Percentiles rank a stretch among this genome's conserved stretches.
Conservation (phyloP, 495 filamentous ascomycete genomes). For the Lepidopterella palustris region DNA sequence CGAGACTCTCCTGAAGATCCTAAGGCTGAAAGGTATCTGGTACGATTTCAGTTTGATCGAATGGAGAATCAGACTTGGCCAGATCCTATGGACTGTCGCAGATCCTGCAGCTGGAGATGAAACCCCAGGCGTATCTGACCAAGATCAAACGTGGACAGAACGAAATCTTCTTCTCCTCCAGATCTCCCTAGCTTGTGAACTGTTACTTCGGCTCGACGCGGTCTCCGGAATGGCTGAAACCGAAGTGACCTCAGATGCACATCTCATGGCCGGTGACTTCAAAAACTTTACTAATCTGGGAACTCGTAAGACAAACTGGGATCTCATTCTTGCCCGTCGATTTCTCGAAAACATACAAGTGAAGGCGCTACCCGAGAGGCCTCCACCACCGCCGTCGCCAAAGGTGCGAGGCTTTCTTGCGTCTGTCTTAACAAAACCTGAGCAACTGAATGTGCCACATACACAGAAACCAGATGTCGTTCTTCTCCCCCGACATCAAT, state of each 20-base stretch:
- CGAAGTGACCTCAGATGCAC: slow-evolving; percentile 44
- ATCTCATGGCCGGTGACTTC: slow-evolving; percentile 53
- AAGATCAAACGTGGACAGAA: slow-evolving; percentile 38
- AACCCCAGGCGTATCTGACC: slow-evolving; percentile 34
- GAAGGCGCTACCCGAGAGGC: slow-evolving; percentile 22
- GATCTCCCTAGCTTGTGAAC: slow-evolving; percentile 68
- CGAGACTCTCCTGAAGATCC: slow-evolving; percentile 42
- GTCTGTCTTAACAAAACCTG: slow-evolving; percentile 27
- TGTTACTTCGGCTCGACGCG: slow-evolving; percentile 67
- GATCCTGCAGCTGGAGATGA: slow-evolving; percentile 49
- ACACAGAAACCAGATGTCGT: slow-evolving; percentile 29
- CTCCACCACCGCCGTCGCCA: slow-evolving; percentile 24
- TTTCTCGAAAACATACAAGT: slow-evolving; percentile 66
- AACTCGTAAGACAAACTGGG: slow-evolving; percentile 69
- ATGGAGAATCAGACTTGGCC: slow-evolving; percentile 74
- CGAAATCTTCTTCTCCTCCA: slow-evolving; percentile 77
- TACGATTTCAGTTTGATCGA: slow-evolving; percentile 72
- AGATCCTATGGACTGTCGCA: slow-evolving; percentile 58
- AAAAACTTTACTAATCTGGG: slow-evolving; percentile 57
- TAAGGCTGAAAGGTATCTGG: slow-evolving; percentile 54
- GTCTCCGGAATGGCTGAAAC: slow-evolving; percentile 48
- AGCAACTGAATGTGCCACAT: slow-evolving; percentile 31
- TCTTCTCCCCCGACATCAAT: slow-evolving; percentile 38
- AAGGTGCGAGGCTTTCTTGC: slow-evolving; percentile 45
- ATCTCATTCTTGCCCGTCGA: slow-evolving; percentile 63